Evolutionary conservation across 768 basidiomycete genomes (phyloP).

Genomic region (Boletales sp.): DNA sequence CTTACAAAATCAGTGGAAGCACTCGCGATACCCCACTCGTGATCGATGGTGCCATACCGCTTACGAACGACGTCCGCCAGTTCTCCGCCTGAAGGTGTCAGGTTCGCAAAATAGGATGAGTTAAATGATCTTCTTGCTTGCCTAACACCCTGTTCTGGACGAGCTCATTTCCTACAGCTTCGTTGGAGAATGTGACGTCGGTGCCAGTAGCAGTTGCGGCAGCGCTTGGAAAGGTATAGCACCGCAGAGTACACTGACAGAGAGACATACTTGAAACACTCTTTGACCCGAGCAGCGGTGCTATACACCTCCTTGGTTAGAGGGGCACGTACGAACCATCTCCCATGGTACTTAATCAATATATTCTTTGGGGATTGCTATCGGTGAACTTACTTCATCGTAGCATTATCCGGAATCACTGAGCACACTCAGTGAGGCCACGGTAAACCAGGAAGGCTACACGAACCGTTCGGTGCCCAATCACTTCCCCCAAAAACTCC

Average conservation of each 20-base stretch:
- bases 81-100: conserved; percentile 47
- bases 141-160: conserved; percentile 67
- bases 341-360: conserved; percentile 18
- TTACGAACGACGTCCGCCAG: conserved; percentile 58
- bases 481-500: conserved; percentile 74
- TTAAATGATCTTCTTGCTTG: conserved; percentile 15
- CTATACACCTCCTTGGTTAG: conserved; percentile 57
- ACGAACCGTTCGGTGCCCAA: conserved; percentile 70
- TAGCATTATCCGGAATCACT: conserved; percentile 85
- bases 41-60: conserved; percentile 60
- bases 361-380: background rate
- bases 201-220: conserved; percentile 69
- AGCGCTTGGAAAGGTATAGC: conserved; percentile 41
- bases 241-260: background rate
- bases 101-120: background rate
- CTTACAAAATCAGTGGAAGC: conserved; percentile 85
- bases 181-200: conserved; percentile 39
- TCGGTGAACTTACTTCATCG: conserved; percentile 50
- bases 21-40: conserved; percentile 61
- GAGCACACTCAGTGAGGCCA: background rate
- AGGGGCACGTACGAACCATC: conserved; percentile 74
- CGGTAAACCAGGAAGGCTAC: background rate
- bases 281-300: conserved; percentile 55
- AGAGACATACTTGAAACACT: conserved; percentile 65
- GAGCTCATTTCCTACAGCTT: conserved; percentile 47